These are phyloP conservation scores for Coemansia sp. DNA, from an alignment of 192 early-diverging fungal genomes.

Conservation along the genomic window DNA sequence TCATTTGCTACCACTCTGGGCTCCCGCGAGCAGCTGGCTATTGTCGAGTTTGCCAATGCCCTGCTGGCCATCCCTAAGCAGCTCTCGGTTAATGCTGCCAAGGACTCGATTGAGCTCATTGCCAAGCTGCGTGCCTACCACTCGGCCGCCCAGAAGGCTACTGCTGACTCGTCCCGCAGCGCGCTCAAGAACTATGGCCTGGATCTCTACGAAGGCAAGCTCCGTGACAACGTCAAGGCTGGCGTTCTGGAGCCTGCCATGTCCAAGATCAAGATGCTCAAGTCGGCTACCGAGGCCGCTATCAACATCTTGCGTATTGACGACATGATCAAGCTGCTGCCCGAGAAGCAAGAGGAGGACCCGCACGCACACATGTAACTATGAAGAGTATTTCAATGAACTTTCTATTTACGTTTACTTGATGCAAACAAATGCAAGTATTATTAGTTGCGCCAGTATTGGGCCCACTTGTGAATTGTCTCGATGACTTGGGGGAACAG, in stretches of 20 bases:
- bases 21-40: conserved; percentile 97
- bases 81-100: conserved; percentile 96
- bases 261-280: conserved; percentile 96
- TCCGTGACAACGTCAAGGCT: conserved; percentile 89
- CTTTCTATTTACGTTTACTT: neutral
- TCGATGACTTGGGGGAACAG: conserved; percentile 98
- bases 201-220: conserved; percentile 89
- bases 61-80: conserved; percentile 97
- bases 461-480: conserved; percentile 94
- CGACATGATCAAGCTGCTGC: conserved; percentile 76
- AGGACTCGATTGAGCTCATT: conserved; percentile 96
- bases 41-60: conserved; percentile 95
- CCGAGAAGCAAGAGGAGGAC: conserved; percentile 52
- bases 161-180: conserved; percentile 68
- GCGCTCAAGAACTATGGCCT: conserved; percentile 86
- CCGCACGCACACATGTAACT: conserved; percentile 54
- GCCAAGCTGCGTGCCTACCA: conserved; percentile 96
- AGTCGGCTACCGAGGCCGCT: conserved; percentile 97
- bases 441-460: conserved; percentile 64
- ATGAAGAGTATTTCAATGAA: neutral
- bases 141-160: conserved; percentile 77
- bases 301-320: conserved; percentile 97
- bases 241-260: conserved; percentile 97
- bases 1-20: conserved; percentile 96
- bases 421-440: neutral